Evolutionary conservation across 768 basidiomycete genomes (phyloP), one percentile per base, ranked within the genome.

Genomic region (Phlegmacium glaucopus): DNA sequence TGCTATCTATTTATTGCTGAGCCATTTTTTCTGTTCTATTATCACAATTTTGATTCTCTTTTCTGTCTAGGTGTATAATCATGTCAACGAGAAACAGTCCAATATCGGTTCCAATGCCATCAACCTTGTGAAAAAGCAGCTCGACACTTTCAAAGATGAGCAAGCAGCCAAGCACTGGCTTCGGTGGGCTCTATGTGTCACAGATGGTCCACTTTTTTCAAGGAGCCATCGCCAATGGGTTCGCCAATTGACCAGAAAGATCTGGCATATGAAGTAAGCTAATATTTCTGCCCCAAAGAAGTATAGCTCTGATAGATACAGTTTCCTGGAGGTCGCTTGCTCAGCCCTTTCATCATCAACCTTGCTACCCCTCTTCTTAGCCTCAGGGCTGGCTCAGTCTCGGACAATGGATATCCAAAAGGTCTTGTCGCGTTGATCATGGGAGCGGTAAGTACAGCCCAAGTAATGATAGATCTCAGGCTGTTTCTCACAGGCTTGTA

Each of bases 181-280:
- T 27, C 48, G 32, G 8, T 57, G 56, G 56, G 36, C 48, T 40
- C 4, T 36, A 11, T 48, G 48, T 7, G 15, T 15, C n/a, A n/a
- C n/a, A 6, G 56, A 55, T 44, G 51, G 56, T 4, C 56, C 56
- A 1, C 56, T 57, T 57, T 50, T 13, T 57, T 54, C 48, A 45
- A 44, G 17, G 39, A 17, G 0, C 56, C 56, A 15, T 13, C 45
- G 1, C 36, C 53, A 16, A 1, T 35, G 1, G 17, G 18, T 39
- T 44, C 50, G 0, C 53, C 43, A 12, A 16, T 10, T 29, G 44
- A 52, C 30, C 38, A 28, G 15, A 50, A 42, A 12, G 42, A 52
- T 48, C 53, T 47, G 3, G 26, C 39, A n/a, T 57, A 51, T 30
- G 11, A 38, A 7, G 53, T 57, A 52, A 40, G 48, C 52, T 2